Conservation (phyloP, 306 rosid genomes). For the Pterocarpus santalinus region DNA sequence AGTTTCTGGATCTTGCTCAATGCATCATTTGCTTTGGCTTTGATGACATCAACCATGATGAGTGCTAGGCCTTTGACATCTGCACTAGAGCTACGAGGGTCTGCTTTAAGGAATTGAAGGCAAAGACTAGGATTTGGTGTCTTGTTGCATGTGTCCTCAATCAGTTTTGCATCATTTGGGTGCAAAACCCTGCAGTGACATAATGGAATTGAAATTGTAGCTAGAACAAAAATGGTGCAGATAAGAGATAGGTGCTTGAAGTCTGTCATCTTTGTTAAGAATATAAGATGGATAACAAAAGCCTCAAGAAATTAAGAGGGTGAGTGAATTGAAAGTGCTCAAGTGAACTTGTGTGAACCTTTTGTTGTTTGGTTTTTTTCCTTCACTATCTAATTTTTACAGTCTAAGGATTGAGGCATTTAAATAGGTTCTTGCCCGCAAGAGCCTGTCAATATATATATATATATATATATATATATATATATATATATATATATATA, state of each 20-base stretch:
- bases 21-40: constrained; percentile 15
- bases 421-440: no score
- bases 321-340: no score
- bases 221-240: not conserved
- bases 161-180: constrained; percentile 22
- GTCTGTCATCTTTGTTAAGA: constrained; percentile 17
- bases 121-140: constrained; percentile 51
- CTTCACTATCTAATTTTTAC: no score
- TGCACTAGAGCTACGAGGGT: constrained; percentile 31
- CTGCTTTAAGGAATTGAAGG: constrained; percentile 30
- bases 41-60: constrained; percentile 44
- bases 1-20: not conserved
- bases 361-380: no score
- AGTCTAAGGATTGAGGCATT: no score
- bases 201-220: not conserved
- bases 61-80: constrained; percentile 43
- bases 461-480: no score
- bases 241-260: not conserved
- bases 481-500: no score
- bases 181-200: constrained; percentile 2
- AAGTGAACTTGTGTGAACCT: no score
- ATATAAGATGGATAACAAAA: not conserved
- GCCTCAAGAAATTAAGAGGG: not conserved
- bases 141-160: constrained; percentile 40
- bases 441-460: no score